These are phyloP conservation scores for Aureobasidium musti DNA, from an alignment of 2,329 filamentous ascomycete genomes.

Conservation along the genomic window DNA sequence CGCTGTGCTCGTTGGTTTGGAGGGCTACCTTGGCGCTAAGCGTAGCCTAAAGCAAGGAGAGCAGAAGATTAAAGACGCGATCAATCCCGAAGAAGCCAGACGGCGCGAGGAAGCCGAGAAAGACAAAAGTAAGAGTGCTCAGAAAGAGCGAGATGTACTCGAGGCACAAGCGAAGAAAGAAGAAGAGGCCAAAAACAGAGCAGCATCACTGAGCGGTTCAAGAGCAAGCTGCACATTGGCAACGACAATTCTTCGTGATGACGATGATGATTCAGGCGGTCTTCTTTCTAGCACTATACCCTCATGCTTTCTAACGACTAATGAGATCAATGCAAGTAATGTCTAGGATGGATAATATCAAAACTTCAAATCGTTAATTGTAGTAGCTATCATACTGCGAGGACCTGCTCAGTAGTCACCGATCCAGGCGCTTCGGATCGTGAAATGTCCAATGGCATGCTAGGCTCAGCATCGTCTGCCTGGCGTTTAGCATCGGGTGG, in stretches of 20 bases:
- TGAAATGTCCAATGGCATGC: constrained; percentile 36
- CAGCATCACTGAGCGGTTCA: constrained; percentile 11
- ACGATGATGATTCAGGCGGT: background rate
- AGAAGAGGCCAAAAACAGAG: constrained; percentile 47
- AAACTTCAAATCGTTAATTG: background rate
- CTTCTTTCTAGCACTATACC: background rate
- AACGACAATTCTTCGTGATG: background rate
- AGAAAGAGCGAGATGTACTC: constrained; percentile 60
- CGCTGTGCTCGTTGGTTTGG: constrained; percentile 76
- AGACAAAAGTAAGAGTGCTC: constrained; percentile 63
- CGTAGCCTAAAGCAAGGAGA: constrained; percentile 62
- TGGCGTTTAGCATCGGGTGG: constrained; percentile 35
- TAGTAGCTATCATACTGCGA: constrained; percentile 33
- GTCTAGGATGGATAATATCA: background rate
- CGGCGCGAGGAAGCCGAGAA: constrained; percentile 50
- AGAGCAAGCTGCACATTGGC: constrained; percentile 22
- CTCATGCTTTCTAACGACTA: background rate
- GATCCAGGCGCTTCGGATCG: constrained; percentile 36
- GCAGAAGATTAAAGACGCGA: constrained; percentile 59
- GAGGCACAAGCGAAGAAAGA: constrained; percentile 44
- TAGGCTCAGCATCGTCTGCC: constrained; percentile 36
- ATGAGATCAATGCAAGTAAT: constrained; percentile 8
- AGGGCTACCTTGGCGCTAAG: constrained; percentile 72
- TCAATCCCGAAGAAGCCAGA: constrained; percentile 61
- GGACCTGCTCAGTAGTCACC: constrained; percentile 35